A percentile compares a stretch with the other conserved stretches of the same genome.
These are phyloP conservation scores for Parasarocladium wereldwijsianum DNA, from an alignment of 2,329 filamentous ascomycete genomes.

Conservation along the genomic window DNA sequence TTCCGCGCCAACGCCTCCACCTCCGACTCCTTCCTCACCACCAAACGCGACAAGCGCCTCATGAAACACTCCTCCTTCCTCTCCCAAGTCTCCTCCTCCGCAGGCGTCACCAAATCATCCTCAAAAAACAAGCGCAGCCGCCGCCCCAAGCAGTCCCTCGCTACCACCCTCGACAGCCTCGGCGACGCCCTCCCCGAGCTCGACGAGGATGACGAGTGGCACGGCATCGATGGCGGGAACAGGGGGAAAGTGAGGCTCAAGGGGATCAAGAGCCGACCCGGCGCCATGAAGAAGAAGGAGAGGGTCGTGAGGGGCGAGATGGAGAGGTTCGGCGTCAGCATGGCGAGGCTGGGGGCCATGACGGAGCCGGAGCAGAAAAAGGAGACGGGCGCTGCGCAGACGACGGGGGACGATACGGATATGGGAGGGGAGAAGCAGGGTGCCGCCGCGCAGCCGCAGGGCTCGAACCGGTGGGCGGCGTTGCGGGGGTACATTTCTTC, in stretches of 20 bases:
- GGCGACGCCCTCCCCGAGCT: conserved; percentile 66
- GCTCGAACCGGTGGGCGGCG: conserved; percentile 59
- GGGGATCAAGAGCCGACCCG: conserved; percentile 60
- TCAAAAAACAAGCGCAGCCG: conserved; percentile 15
- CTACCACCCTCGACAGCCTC: conserved; percentile 50
- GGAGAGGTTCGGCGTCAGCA: conserved; percentile 67
- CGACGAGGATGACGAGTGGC: conserved; percentile 25
- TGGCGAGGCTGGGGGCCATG: conserved; percentile 49
- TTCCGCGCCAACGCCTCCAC: conserved; percentile 36
- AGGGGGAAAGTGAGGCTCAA: conserved; percentile 54
- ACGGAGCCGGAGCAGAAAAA: too few relatives aligned
- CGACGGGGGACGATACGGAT: conserved; percentile 6
- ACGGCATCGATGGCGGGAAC: conserved; percentile 22
- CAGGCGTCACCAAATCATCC: conserved; percentile 13
- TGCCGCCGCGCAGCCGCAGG: conserved; percentile 10
- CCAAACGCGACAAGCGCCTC: conserved; percentile 69
- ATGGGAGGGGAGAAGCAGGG: conserved; percentile 5
- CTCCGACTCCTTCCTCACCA: conserved; percentile 46
- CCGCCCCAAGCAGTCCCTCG: conserved; percentile 59
- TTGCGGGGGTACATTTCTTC: conserved; percentile 70
- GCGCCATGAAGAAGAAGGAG: conserved; percentile 73
- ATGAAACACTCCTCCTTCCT: conserved; percentile 74
- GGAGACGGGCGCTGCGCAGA: conserved; percentile 10
- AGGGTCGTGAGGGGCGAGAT: conserved; percentile 67
- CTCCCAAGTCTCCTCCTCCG: conserved; percentile 53